These are phyloP conservation scores for Cryptococcus amylolentus DNA, from an alignment of 1,284 basidiomycete genomes.

Conservation along the genomic window DNA sequence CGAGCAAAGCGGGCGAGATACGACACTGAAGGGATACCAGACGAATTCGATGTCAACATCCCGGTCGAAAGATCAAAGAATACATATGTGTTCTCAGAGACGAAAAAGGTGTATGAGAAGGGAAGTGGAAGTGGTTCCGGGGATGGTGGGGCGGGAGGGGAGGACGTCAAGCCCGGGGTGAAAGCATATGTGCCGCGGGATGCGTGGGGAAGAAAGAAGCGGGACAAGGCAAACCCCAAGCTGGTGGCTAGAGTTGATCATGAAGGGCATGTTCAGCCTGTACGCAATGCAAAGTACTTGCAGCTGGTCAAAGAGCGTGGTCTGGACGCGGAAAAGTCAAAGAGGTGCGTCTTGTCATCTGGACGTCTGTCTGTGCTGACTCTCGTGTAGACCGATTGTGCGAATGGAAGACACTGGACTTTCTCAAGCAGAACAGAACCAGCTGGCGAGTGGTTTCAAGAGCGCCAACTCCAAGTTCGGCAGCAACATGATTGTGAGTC, in stretches of 20 bases:
- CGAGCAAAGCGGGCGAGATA: constrained; percentile 12
- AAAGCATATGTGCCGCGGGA: constrained; percentile 1
- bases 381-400: constrained; percentile 40
- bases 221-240: constrained; percentile 34
- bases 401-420: constrained; percentile 46
- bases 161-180: neutral
- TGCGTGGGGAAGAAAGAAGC: constrained; percentile 28
- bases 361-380: neutral
- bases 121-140: constrained; percentile 1
- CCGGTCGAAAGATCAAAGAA: constrained; percentile 37
- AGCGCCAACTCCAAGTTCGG: constrained; percentile 36
- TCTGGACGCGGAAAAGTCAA: constrained; percentile 48
- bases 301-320: constrained; percentile 49
- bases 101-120: constrained; percentile 15
- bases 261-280: constrained; percentile 41
- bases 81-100: constrained; percentile 42
- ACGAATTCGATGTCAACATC: constrained; percentile 39
- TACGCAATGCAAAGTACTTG: constrained; percentile 49
- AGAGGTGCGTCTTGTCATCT: constrained; percentile 29
- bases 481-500: constrained; percentile 35
- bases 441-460: constrained; percentile 36
- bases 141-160: constrained; percentile 9
- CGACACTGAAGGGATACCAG: constrained; percentile 30
- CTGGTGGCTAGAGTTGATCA: constrained; percentile 41
- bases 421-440: constrained; percentile 40